These are phyloP conservation scores for Paraphaeosphaeria sporulosa DNA, from an alignment of 2,329 filamentous ascomycete genomes.

Conservation along the genomic window DNA sequence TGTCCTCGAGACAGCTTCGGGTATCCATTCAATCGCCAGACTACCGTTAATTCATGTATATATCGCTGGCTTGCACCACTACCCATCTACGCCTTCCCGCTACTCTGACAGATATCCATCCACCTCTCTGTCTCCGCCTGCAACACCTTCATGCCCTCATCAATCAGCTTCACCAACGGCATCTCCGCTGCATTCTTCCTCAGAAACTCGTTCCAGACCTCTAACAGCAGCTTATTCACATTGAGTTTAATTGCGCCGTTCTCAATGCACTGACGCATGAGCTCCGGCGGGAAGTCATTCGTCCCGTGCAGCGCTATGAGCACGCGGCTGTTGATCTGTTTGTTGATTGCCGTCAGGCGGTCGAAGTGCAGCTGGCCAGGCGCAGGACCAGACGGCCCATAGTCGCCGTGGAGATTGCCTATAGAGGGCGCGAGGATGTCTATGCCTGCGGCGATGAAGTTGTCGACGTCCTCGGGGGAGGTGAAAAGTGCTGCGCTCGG, in stretches of 20 bases:
- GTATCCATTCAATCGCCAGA: too few relatives aligned
- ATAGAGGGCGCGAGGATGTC: constrained; percentile 77
- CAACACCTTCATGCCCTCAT: constrained; percentile 55
- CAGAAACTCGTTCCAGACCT: constrained; percentile 55
- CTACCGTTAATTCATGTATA: too few relatives aligned
- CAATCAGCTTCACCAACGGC: constrained; percentile 51
- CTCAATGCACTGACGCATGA: constrained; percentile 61
- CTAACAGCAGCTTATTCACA: constrained; percentile 63
- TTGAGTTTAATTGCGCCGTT: constrained; percentile 65
- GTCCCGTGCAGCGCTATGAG: constrained; percentile 65
- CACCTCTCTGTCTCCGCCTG: constrained; percentile 55
- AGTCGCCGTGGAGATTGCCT: constrained; percentile 78
- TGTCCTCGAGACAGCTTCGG: too few relatives aligned
- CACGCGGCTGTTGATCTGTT: constrained; percentile 51
- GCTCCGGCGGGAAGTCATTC: constrained; percentile 60
- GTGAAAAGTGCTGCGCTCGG: constrained; percentile 60
- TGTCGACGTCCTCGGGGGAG: constrained; percentile 70
- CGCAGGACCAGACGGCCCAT: constrained; percentile 65
- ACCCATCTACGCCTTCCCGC: constrained; percentile 50
- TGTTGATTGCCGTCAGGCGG: constrained; percentile 38
- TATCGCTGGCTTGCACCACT: too few relatives aligned
- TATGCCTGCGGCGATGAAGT: constrained; percentile 74
- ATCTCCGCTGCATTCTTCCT: constrained; percentile 46
- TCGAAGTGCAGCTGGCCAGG: constrained; percentile 43
- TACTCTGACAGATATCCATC: constrained; percentile 58